Base-by-base conservation (phyloP, 345 rosid species). In the Reutealis trisperma region DNA sequence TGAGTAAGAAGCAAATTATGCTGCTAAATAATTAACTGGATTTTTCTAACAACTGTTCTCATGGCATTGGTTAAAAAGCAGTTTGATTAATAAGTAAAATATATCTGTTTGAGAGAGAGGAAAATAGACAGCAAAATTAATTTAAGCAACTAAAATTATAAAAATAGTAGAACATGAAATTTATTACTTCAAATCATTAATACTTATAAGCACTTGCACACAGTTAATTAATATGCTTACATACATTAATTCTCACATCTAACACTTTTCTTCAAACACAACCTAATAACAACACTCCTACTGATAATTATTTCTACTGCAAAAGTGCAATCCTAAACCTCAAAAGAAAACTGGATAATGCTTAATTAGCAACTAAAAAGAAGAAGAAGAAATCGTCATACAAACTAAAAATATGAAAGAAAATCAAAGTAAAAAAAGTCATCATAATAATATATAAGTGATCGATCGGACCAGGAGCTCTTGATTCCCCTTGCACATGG, bases 391-490 rank as follows among this genome's bases (percentile, higher is more conserved):
- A 42, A 58, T 72, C 30, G n/a, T 37, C 6, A 37, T 34, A 37
- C 45, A 55, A 37, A 25, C 34, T 15, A 47, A 13, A 49, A 10
- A 52, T 52, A 4, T 52, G 19, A 54, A 54, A 18, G 16, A 16
- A 54, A 18, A 54, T 0, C 13, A 7, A 34, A 58, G 55, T 19
- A 37, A 24, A 22, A 27, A 21, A n/a, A 72, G 0, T 37, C 41
- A 37, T 37, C 41, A 37, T 37, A 37, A 37, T 37, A 37, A 41
- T 49, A 62, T 8, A 24, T n/a, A 18, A 49, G 41, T 37, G 19
- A 52, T 6, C 0, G 13, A 12, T 88, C 91, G 91, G 91, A 88
- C 91, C 91, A 86, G 83, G 72, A 84, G 66, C 21, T 82, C 91
- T 85, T 72, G 85, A 86, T 88, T 88, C 89, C 88, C 85, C 89